A percentile compares a stretch with the other conserved stretches of the same genome.
Evolutionary conservation across 768 basidiomycete species (phyloP).

Genomic region (Inosperma sp.): DNA sequence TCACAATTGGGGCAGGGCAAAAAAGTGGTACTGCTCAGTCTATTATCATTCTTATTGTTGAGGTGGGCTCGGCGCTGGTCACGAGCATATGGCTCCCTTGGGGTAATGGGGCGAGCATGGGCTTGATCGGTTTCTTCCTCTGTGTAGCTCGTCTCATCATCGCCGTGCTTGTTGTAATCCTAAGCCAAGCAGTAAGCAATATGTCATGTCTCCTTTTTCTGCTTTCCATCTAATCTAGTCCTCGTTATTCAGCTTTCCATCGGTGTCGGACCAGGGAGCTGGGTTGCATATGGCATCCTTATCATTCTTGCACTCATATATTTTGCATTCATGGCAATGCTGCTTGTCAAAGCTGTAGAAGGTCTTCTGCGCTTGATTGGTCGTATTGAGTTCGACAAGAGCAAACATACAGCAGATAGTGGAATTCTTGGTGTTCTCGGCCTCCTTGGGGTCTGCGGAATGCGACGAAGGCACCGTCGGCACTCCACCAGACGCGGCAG

Average conservation of each 20-base stretch:
- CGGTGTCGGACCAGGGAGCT: slow-evolving; percentile 73
- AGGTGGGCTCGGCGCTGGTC: slow-evolving; percentile 80
- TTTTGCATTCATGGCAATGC: slow-evolving; percentile 75
- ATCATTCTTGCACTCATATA: slow-evolving; percentile 80
- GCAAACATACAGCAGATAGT: slow-evolving; percentile 71
- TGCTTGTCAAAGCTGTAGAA: slow-evolving; percentile 81
- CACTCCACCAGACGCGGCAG: slow-evolving; percentile 19
- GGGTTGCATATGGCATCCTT: slow-evolving; percentile 93
- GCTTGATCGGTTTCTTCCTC: slow-evolving; percentile 88
- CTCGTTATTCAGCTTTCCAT: slow-evolving; percentile 64
- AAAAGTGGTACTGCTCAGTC: slow-evolving; percentile 88
- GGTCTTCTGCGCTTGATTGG: slow-evolving; percentile 74
- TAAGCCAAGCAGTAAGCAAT: slow-evolving; percentile 78
- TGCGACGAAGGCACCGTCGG: slow-evolving; percentile 36
- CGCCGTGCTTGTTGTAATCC: slow-evolving; percentile 84
- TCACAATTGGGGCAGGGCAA: slow-evolving; percentile 88
- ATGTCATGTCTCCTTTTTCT: not conserved
- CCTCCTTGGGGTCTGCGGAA: slow-evolving; percentile 60
- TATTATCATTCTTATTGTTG: slow-evolving; percentile 82
- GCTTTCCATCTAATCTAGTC: not conserved
- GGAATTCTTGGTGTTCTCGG: slow-evolving; percentile 85
- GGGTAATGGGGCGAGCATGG: slow-evolving; percentile 97
- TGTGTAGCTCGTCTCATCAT: slow-evolving; percentile 88
- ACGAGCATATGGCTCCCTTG: slow-evolving; percentile 96
- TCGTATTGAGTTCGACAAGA: slow-evolving; percentile 78